Evolutionary conservation across 352 stramenopile genomes (phyloP).

Genomic region (Phytophthora europaea): DNA sequence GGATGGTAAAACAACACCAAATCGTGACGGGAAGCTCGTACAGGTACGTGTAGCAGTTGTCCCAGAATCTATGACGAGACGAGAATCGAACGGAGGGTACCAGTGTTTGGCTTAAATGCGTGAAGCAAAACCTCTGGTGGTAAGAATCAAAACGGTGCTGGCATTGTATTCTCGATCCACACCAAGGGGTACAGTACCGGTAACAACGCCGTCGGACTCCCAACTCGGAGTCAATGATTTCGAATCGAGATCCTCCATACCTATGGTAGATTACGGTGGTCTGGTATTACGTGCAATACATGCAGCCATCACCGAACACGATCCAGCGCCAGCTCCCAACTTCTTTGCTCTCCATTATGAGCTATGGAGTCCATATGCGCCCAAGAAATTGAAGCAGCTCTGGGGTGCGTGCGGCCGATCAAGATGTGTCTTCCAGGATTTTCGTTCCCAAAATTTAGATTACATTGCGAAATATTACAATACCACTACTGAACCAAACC

Average conservation of each 20-base stretch:
- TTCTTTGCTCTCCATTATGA: neutral
- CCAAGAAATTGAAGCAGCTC: neutral
- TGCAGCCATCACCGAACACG: neutral
- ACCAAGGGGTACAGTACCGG: too few relatives aligned
- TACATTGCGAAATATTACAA: neutral
- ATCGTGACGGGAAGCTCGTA: constrained; percentile 1
- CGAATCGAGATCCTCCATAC: neutral
- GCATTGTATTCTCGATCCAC: too few relatives aligned
- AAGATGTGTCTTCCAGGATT: neutral
- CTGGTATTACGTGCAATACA: too few relatives aligned
- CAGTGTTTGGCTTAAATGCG: too few relatives aligned
- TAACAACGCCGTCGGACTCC: too few relatives aligned
- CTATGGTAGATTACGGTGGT: neutral
- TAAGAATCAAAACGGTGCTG: too few relatives aligned
- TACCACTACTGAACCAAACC: too few relatives aligned
- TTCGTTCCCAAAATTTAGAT: neutral
- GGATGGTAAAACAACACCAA: neutral
- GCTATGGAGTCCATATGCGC: too few relatives aligned
- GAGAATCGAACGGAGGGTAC: too few relatives aligned
- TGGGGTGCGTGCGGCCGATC: too few relatives aligned
- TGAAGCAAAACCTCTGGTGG: too few relatives aligned
- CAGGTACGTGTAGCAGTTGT: neutral
- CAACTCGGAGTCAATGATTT: too few relatives aligned
- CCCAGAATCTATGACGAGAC: neutral
- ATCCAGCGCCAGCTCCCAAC: neutral